Evolutionary conservation across 176 grass and related monocot species (phyloP).

Genomic region (Oropetium thomaeum): DNA sequence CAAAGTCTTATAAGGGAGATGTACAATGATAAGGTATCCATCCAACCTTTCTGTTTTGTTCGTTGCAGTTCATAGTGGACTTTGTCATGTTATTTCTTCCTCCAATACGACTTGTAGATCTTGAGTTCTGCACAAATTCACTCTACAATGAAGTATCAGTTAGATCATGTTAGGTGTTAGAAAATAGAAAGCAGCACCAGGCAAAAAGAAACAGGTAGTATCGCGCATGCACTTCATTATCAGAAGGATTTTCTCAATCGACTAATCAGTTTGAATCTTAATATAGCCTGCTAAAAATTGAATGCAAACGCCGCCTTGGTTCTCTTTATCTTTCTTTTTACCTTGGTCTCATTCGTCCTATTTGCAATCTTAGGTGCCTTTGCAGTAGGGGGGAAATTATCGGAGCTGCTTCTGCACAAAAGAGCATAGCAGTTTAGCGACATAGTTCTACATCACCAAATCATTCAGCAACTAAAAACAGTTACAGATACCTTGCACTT

Average conservation of each 20-base stretch:
- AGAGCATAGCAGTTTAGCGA: constrained; percentile 4
- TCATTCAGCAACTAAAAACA: neutral
- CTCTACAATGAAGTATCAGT: constrained; percentile 18
- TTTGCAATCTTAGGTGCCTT: constrained; percentile 33
- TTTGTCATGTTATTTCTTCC: constrained; percentile 16
- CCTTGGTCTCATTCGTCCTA: constrained; percentile 19
- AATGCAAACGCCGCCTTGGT: neutral
- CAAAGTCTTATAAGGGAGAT: neutral
- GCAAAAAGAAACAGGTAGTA: neutral
- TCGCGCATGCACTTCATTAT: neutral
- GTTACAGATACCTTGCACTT: constrained; percentile 35
- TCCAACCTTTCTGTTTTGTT: constrained; percentile 43
- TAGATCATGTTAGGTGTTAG: neutral
- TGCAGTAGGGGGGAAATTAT: neutral
- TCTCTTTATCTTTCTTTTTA: constrained; percentile 22
- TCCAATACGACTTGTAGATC: neutral
- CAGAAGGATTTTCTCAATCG: neutral
- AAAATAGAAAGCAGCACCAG: neutral
- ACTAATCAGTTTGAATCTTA: neutral
- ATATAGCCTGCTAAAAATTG: neutral
- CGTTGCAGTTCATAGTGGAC: neutral
- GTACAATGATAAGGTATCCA: neutral
- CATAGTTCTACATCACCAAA: neutral
- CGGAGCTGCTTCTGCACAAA: constrained; percentile 41
- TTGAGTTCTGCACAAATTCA: constrained; percentile 26